A percentile compares a stretch with the other conserved stretches of the same genome.
phyloP scores from a whole-genome alignment of 2,329 filamentous ascomycete genomes.

The Aureobasidium sp. region DNA sequence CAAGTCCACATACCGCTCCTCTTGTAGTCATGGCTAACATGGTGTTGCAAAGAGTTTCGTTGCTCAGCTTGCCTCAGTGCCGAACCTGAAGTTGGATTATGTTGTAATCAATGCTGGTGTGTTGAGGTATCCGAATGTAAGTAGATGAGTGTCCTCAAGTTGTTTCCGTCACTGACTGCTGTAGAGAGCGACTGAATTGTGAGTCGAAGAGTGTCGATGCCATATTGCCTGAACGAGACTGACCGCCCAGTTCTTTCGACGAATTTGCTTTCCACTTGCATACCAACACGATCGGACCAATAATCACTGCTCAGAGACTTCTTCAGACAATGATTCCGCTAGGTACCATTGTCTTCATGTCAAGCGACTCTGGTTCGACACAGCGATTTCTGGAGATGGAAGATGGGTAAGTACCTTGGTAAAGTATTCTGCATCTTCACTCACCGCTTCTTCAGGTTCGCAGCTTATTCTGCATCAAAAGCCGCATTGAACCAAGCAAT shows the following conservation, averaged over 20 bases:
- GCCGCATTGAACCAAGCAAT: conserved; percentile 50
- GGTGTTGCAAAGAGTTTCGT: conserved; percentile 34
- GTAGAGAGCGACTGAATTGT: conserved; percentile 46
- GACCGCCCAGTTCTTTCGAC: conserved; percentile 38
- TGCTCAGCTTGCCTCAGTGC: conserved; percentile 30
- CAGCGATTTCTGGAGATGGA: conserved; percentile 45
- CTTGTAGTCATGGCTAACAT: conserved; percentile 3
- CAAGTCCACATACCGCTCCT: not conserved
- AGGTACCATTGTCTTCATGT: conserved; percentile 49
- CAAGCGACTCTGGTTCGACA: conserved; percentile 48
- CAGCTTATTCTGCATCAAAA: conserved; percentile 50
- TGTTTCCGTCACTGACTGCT: not conserved
- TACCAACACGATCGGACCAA: conserved; percentile 52
- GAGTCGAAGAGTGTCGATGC: conserved; percentile 18
- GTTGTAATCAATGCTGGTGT: conserved; percentile 51
- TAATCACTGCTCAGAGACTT: conserved; percentile 47
- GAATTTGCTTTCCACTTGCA: conserved; percentile 48
- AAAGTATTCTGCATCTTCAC: not conserved
- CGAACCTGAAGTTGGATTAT: conserved; percentile 42
- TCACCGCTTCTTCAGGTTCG: conserved; percentile 32
- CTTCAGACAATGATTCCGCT: conserved; percentile 40
- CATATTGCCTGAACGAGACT: not conserved
- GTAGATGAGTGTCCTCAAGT: conserved; percentile 17
- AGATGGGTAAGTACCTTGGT: conserved; percentile 34
- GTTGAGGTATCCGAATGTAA: conserved; percentile 49